Evolutionary conservation across 1,139 yeast genomes (phyloP), one percentile per base, ranked within the genome.

Genomic region (Taphrina flavorubra): DNA sequence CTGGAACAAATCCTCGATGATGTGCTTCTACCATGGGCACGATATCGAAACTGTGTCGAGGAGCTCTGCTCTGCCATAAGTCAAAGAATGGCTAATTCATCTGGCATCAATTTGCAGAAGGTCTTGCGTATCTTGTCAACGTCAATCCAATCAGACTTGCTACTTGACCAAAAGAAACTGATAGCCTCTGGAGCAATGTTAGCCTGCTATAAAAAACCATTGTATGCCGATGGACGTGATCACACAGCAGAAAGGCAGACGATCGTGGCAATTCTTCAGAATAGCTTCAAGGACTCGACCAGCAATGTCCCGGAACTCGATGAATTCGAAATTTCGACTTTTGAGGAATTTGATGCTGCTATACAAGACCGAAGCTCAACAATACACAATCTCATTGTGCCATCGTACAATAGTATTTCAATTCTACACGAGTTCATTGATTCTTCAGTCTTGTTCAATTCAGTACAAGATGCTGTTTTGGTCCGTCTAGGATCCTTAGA

Each of bases 241-340:
- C 62, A 58, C 31, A 44, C 51, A 5, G 62, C 53, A 13, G 62
- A 58, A 39, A 18, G 51, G n/a, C 62, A 58, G 31, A 58, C 62
- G 2, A 58, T 58, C 42, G 62, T 58, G 25, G 62, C 62, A 44
- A 42, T 58, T 10, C 40, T 58, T 37, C 39, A 37, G 13, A 58
- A 58, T 42, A 44, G 53, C 42, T 58, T 58, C 53, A 42, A 42
- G n/a, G 42, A 31, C 14, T 18, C 11, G 39, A 6, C 20, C 16
- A 20, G 14, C 13, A 14, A 11, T 18, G 13, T 39, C 5, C 49
- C 60, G 10, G 34, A 56, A 39, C 60, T 56, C n/a, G 49, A 56
- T 39, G 37, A 16, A 3, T 37, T 37, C 16, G 53, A 58, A 7
- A 44, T 58, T 37, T 20, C 34, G 16, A 40, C 44, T 18, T 51